A percentile compares a stretch with the other conserved stretches of the same genome.
phyloP scores from a whole-genome alignment of 129 eudicot species.

The Gnaphalium uliginosum region DNA sequence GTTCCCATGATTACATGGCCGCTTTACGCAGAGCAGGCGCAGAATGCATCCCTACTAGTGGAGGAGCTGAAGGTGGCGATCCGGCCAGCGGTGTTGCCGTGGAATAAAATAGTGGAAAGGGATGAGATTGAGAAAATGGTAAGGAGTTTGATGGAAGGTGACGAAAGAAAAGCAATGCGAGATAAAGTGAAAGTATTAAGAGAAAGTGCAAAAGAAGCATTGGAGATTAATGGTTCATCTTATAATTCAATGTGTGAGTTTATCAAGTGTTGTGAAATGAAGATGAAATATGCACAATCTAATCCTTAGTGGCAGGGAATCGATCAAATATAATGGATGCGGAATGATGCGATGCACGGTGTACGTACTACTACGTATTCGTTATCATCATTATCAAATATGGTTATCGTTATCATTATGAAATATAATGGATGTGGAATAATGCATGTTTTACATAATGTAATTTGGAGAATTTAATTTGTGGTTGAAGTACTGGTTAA shows the following conservation, averaged over 20 bases:
- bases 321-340: not conserved
- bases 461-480: no score
- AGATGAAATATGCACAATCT: conserved; percentile 4
- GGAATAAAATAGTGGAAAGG: conserved; percentile 36
- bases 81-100: conserved; percentile 34
- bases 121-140: conserved; percentile 48
- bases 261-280: conserved; percentile 13
- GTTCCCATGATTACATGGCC: conserved; percentile 67
- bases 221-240: conserved; percentile 43
- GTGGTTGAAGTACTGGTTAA: no score
- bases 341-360: no score
- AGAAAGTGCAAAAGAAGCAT: conserved; percentile 28
- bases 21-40: conserved; percentile 46
- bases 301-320: not conserved
- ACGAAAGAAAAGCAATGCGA: conserved; percentile 42
- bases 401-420: not conserved
- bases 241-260: conserved; percentile 37
- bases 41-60: conserved; percentile 38
- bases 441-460: no score
- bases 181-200: conserved; percentile 34
- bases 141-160: conserved; percentile 43
- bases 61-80: conserved; percentile 46
- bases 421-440: no score
- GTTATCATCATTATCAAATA: not conserved
- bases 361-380: no score